Percentiles rank a stretch among this genome's conserved stretches.
Conservation (phyloP, 1,284 basidiomycete genomes). For the Ceratobasidium sp. region DNA sequence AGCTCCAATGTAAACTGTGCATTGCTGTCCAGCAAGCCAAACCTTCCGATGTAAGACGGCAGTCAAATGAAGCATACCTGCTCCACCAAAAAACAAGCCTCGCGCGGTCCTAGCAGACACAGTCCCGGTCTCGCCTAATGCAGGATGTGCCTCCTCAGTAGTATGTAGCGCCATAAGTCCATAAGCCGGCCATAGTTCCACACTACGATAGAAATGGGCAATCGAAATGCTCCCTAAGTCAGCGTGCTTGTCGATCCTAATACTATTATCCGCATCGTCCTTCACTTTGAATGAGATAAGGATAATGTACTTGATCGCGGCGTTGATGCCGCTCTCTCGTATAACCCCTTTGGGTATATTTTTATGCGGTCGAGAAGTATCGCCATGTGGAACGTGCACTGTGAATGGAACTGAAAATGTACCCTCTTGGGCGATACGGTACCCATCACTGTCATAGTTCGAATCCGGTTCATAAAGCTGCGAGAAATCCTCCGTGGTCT, state of each 20-base stretch:
- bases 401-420: conserved; percentile 82
- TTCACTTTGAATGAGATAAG: conserved; percentile 83
- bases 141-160: conserved; percentile 71
- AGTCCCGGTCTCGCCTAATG: conserved; percentile 51
- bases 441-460: conserved; percentile 84
- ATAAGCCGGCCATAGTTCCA: conserved; percentile 86
- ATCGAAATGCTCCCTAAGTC: conserved; percentile 68
- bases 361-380: background rate
- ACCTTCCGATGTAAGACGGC: conserved; percentile 80
- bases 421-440: conserved; percentile 75
- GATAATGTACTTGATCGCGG: conserved; percentile 51
- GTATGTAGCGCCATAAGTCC: conserved; percentile 78
- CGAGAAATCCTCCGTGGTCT: conserved; percentile 65
- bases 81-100: conserved; percentile 74
- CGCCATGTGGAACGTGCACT: conserved; percentile 73
- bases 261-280: conserved; percentile 58
- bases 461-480: conserved; percentile 68
- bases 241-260: conserved; percentile 27
- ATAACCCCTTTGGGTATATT: conserved; percentile 37
- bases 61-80: conserved; percentile 78
- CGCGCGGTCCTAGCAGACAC: conserved; percentile 64
- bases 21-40: conserved; percentile 91
- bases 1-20: conserved; percentile 79
- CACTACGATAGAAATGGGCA: conserved; percentile 92
- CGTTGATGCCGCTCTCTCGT: conserved; percentile 30